Percentiles rank a stretch among this genome's conserved stretches.
Conservation (phyloP, 1,139 yeast genomes). For the Nematodospora anomalae region DNA sequence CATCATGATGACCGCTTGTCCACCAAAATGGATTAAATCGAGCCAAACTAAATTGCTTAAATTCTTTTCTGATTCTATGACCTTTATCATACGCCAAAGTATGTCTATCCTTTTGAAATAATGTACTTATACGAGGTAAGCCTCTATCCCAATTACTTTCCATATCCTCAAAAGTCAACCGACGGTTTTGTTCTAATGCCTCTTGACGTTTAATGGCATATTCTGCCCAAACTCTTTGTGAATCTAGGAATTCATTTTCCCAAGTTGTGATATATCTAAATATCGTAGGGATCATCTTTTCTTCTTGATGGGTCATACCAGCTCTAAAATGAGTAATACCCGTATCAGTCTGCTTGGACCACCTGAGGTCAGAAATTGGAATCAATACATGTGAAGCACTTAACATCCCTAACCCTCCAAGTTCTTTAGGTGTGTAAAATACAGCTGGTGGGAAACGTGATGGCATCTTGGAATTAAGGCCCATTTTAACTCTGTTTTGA, state of each 20-base stretch:
- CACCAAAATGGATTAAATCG: slow-evolving; percentile 94
- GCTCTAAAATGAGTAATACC: slow-evolving; percentile 94
- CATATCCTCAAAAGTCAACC: slow-evolving; percentile 88
- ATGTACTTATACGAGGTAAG: slow-evolving; percentile 89
- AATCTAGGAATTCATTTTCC: slow-evolving; percentile 94
- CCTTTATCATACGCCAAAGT: slow-evolving; percentile 96
- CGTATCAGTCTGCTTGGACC: slow-evolving; percentile 93
- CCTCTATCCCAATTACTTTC: slow-evolving; percentile 97
- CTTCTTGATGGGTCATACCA: slow-evolving; percentile 85
- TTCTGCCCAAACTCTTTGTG: slow-evolving; percentile 97
- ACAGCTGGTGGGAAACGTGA: slow-evolving; percentile 98
- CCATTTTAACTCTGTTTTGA: slow-evolving; percentile 92
- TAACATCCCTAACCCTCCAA: slow-evolving; percentile 97
- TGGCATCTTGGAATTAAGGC: slow-evolving; percentile 97
- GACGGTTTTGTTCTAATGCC: slow-evolving; percentile 81
- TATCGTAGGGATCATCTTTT: slow-evolving; percentile 84
- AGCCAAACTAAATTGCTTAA: slow-evolving; percentile 69
- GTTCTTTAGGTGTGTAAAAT: slow-evolving; percentile 93
- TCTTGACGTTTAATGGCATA: slow-evolving; percentile 88
- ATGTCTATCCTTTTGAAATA: slow-evolving; percentile 93
- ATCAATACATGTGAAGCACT: slow-evolving; percentile 95
- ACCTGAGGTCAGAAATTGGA: slow-evolving; percentile 87
- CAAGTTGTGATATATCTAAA: slow-evolving; percentile 91
- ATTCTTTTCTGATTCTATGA: slow-evolving; percentile 78
- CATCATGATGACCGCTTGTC: slow-evolving; percentile 93